Evolutionary conservation across 2,329 filamentous ascomycete genomes (phyloP).

Genomic region (Helminthosporium solani): DNA sequence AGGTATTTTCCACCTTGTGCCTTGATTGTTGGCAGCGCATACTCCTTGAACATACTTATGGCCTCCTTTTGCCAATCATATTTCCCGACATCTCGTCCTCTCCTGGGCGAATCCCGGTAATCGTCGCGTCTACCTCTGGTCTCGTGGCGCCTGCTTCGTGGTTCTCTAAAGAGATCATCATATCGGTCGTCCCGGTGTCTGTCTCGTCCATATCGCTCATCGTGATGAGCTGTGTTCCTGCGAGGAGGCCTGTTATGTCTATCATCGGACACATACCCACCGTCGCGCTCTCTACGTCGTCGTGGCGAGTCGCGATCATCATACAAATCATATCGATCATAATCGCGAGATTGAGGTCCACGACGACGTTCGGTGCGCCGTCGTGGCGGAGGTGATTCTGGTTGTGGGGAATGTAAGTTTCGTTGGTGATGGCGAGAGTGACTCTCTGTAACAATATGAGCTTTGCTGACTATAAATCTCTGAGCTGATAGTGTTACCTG

Average conservation of each 20-base stretch:
- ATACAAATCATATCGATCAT: constrained; percentile 27
- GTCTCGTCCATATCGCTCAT: constrained; percentile 12
- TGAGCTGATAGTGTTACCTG: not conserved
- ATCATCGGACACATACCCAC: constrained; percentile 26
- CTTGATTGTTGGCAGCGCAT: constrained; percentile 38
- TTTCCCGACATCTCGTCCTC: constrained; percentile 14
- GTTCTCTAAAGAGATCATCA: not conserved
- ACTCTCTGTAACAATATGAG: not conserved
- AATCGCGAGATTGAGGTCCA: constrained; percentile 14
- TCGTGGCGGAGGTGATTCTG: constrained; percentile 14
- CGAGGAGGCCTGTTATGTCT: constrained; percentile 23
- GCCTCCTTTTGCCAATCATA: constrained; percentile 35
- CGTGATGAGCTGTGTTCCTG: constrained; percentile 11
- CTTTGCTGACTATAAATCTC: not conserved
- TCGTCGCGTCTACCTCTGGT: constrained; percentile 11
- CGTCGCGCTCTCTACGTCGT: constrained; percentile 10
- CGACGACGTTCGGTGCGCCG: not conserved
- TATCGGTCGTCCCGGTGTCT: constrained; percentile 8
- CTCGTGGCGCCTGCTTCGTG: not conserved
- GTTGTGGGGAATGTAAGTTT: constrained; percentile 20
- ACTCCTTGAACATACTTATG: constrained; percentile 34
- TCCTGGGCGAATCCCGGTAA: constrained; percentile 18
- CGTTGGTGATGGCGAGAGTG: constrained; percentile 13
- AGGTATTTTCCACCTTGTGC: constrained; percentile 34
- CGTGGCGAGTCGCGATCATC: constrained; percentile 22